Base-by-base conservation (phyloP, 2,329 filamentous ascomycete species). In the Colletotrichum simmondsii region DNA sequence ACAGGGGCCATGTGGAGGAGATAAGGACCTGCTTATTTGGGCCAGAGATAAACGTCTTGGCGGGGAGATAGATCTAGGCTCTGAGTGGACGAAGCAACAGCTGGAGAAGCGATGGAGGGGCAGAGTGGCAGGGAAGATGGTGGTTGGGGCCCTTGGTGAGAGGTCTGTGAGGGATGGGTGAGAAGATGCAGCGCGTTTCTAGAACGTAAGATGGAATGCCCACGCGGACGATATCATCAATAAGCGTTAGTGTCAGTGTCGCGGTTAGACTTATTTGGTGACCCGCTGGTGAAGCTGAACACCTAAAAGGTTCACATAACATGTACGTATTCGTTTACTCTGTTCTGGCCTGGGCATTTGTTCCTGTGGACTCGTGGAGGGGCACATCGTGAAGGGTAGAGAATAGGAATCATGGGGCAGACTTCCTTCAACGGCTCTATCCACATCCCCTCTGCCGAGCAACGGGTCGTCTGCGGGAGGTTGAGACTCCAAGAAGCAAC, bases 21-120 rank as follows among this genome's bases (percentile, higher is more conserved):
- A 71, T 73, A 73, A 70, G 60, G 70, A 71, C 66, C 71, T 73
- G 71, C 71, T 65, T 70, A 61, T 70, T 73, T 65, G n/a, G 71
- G 60, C 14, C 60, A 73, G 66, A 73, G 71, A 73, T 73, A 73
- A 71, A 73, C 35, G 66, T 65, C 71, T 73, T 73, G 71, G 71
- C 66, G 71, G 71, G 61, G 71, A 73, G 71, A 70, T 11, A 26
- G 42, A 37, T 5, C 35, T 10, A 16, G 35, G 37, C 28, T 57
- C 54, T 73, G 71, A 71, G 32, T 73, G 71, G 71, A 35, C 49
- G 46, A 57, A 22, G 30, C 10, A 56, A 19, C 35, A 26, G 54
- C 59, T 42, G 35, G 56, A 42, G 37, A 73, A 49, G 28, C 22
- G 58, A 28, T 24, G 26, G 64, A 46, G 26, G 60, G 42, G 35